These are phyloP conservation scores for Stachybotrys chlorohalonatus DNA, from an alignment of 2,329 filamentous ascomycete genomes.

Conservation along the genomic window DNA sequence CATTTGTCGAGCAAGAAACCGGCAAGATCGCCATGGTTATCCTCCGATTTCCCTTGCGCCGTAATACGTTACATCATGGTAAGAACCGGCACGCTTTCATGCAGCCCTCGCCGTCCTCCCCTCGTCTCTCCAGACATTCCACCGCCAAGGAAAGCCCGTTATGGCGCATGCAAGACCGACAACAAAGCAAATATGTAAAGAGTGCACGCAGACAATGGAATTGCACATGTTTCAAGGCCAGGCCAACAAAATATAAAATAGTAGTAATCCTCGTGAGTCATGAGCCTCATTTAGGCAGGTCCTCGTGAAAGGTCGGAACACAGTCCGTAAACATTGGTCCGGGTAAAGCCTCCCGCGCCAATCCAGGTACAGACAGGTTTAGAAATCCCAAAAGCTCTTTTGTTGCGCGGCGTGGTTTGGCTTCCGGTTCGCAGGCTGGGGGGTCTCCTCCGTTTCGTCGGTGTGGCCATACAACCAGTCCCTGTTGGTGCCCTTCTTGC, in stretches of 20 bases:
- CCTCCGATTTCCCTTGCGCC: too few relatives aligned
- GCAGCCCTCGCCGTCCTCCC: too few relatives aligned
- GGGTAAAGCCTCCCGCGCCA: background rate
- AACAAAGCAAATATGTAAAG: background rate
- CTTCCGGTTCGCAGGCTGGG: constrained; percentile 26
- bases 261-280: constrained; percentile 19
- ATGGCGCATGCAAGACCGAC: background rate
- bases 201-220: background rate
- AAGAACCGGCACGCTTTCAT: too few relatives aligned
- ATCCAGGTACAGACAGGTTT: constrained; percentile 5
- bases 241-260: background rate
- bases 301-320: constrained; percentile 9
- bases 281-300: constrained; percentile 22
- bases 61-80: too few relatives aligned
- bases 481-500: constrained; percentile 40
- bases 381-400: constrained; percentile 41
- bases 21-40: too few relatives aligned
- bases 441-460: constrained; percentile 34
- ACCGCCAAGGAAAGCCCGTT: background rate
- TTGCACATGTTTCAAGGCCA: background rate
- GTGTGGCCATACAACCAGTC: constrained; percentile 48
- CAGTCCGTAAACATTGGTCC: background rate
- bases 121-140: background rate
- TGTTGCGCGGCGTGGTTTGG: constrained; percentile 21
- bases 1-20: too few relatives aligned